Evolutionary conservation across 2,329 filamentous ascomycete species (phyloP), one percentile per base, ranked within the genome.

Genomic region (Monosporascus sp.): DNA sequence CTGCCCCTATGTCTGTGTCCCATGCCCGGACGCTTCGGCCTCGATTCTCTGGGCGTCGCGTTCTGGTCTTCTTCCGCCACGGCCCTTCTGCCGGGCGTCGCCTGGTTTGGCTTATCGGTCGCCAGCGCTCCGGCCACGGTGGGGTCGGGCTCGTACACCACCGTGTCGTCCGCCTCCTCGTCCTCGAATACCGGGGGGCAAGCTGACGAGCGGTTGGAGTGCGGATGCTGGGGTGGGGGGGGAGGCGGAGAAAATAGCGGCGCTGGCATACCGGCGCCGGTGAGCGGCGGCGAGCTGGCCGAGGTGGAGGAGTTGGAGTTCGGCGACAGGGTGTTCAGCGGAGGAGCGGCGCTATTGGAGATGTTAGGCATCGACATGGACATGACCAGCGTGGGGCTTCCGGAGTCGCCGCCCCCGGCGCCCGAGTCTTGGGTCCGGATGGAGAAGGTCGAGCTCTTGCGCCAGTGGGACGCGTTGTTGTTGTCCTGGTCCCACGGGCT

Each of bases 391-490:
- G 78, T 82, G 8, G 80, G 80, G 47, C 79, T 82, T 6, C 73
- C 77, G 0, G 74, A 64, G 3, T 68, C 68, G 54, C 78, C 79
- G 2, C 66, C 71, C 7, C 68, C 68, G 22, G 79, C 79, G 14
- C 58, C 56, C 8, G 78, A 79, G 20, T 77, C 75, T 37, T 73
- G 73, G 52, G 75, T 78, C 55, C 74, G 72, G 15, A 75, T 59
- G 5, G 79, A 81, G 51, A 80, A 76, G 2, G 72, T 64, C 17
- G 79, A 82, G 50, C 74, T 77, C 58, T 78, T 79, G 35, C 78
- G 70, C 3, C 64, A 71, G 50, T 80, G 76, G 2, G 55, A 59
- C 31, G 31, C 31, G 31, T 35, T 35, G 11, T 35, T 35, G 11
- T 55, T 58, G 15, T 68, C 68, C 49, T 68, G 70, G 20, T 63